Evolutionary conservation across 1,284 basidiomycete genomes (phyloP), one percentile per base, ranked within the genome.

Genomic region (Irpex rosettiformis): DNA sequence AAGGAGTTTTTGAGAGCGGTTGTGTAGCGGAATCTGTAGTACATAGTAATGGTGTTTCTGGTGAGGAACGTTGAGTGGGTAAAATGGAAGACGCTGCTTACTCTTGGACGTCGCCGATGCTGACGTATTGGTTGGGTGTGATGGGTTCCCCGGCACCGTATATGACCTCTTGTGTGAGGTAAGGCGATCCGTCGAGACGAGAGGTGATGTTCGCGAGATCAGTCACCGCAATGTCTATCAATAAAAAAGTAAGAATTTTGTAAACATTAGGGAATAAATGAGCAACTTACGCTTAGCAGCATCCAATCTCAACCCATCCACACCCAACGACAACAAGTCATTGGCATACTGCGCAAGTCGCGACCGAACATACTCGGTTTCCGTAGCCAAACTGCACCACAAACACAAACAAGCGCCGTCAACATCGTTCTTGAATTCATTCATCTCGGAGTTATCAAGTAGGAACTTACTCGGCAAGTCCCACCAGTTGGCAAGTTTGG

Each of bases 61-160:
- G 4, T 11, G 27, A 51, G n/a, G 42, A 3, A 56, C 8, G 6
- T 42, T 5, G 22, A n/a, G 29, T 52, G 5, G 11, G 22, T 4
- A 18, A 37, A 33, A n/a, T 8, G 6, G 21, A 11, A 47, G 5
- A 3, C 69, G 16, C 6, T 24, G 18, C 80, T 58, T 57, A 86
- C 84, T 88, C 85, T 73, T 86, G 83, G 0, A 87, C 85, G 64
- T 86, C 83, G 77, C 84, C 85, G 57, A 80, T 85, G 3, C 67
- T 69, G 2, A 73, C 73, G 67, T 87, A 87, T 65, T 85, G 77
- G 2, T 77, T 75, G 2, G 84, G 83, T 52, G 78, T 77, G 27
- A 88, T 75, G 2, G 81, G 75, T 62, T 86, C 77, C 0, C 79
- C 81, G 0, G 68, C 60, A 10, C 84, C 83, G 56, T 64, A 85